Evolutionary conservation across 495 filamentous ascomycete species (phyloP).

Genomic region (Penicillium angulare): DNA sequence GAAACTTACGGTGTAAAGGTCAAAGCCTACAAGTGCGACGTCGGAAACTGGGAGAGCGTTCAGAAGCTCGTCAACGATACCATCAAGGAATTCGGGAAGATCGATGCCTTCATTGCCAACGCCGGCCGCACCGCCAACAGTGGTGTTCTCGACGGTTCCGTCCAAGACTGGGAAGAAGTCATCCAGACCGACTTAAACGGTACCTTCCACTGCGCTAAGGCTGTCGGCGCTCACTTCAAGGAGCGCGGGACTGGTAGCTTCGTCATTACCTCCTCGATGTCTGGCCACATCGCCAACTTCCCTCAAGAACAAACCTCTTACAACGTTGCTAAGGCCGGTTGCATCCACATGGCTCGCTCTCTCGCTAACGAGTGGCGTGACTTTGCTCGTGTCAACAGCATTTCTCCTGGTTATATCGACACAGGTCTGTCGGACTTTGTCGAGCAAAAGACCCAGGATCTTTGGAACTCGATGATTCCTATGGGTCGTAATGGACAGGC

Average conservation of each 20-base stretch:
- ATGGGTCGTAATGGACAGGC: conserved; percentile 71
- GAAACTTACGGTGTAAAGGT: conserved; percentile 63
- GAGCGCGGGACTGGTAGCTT: conserved; percentile 58
- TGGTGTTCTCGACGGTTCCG: conserved; percentile 61
- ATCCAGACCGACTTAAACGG: conserved; percentile 64
- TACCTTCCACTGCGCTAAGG: conserved; percentile 68
- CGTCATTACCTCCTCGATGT: conserved; percentile 66
- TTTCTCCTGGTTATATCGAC: conserved; percentile 77
- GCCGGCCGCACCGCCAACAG: conserved; percentile 63
- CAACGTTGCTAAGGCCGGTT: conserved; percentile 72
- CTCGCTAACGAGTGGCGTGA: conserved; percentile 77
- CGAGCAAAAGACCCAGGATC: conserved; percentile 61
- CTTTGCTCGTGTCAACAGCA: conserved; percentile 72
- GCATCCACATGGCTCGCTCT: conserved; percentile 53
- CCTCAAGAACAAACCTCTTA: conserved; percentile 80
- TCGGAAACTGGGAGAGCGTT: conserved; percentile 52
- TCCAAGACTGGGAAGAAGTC: conserved; percentile 66
- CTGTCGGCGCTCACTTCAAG: conserved; percentile 63
- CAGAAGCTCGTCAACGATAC: conserved; percentile 49
- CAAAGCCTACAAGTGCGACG: conserved; percentile 63
- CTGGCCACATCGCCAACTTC: conserved; percentile 73
- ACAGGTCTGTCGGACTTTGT: conserved; percentile 78
- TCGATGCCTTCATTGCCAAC: conserved; percentile 68
- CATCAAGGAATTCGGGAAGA: conserved; percentile 61
- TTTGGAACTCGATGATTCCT: conserved; percentile 75